Base-by-base conservation (phyloP, 805 yeast species). In the Kazachstania africana region DNA sequence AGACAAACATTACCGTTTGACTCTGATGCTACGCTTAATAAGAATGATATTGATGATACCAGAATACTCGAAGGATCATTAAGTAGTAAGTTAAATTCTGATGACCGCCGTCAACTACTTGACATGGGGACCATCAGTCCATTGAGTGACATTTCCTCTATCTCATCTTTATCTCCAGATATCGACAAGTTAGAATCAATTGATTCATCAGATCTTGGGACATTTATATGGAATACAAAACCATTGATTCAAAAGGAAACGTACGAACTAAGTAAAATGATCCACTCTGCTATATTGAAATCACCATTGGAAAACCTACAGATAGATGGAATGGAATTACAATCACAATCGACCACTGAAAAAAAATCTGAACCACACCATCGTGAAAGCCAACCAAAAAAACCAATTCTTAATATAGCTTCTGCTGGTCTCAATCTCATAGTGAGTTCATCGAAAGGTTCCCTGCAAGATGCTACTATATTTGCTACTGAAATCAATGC, bases 401-500 rank as follows among this genome's bases (percentile, higher is more conserved):
- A 34, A 28, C 35, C 56, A 16, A 49, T 50, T 16, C 29, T 52
- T 16, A 43, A 39, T 26, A 25, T 37, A 19, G 40, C 39, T 4
- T 17, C 38, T 6, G 35, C 37, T 9, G 27, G 44, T 16, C 33
- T 52, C 26, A 52, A 49, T 33, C 34, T 49, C 12, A 32, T 52
- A 23, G 54, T 52, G 9, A 40, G 48, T 20, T 48, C 57, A 4
- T 44, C 53, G 9, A 45, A 40, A 26, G 55, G 55, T 6, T 47
- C 50, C 10, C 28, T 45, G 23, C 43, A 44, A 28, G 55, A 52
- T 32, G 57, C 57, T 5, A 50, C 57, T 16, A 45, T 52, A 10
- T 52, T 44, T 37, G 57, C 56, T 16, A 52, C 57, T 8, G 57
- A 52, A 34, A 49, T 52, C 2, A 52, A 52, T 29, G 43, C 53